phyloP scores from a whole-genome alignment of 2,329 filamentous ascomycete species.

The Metarhizium album region DNA sequence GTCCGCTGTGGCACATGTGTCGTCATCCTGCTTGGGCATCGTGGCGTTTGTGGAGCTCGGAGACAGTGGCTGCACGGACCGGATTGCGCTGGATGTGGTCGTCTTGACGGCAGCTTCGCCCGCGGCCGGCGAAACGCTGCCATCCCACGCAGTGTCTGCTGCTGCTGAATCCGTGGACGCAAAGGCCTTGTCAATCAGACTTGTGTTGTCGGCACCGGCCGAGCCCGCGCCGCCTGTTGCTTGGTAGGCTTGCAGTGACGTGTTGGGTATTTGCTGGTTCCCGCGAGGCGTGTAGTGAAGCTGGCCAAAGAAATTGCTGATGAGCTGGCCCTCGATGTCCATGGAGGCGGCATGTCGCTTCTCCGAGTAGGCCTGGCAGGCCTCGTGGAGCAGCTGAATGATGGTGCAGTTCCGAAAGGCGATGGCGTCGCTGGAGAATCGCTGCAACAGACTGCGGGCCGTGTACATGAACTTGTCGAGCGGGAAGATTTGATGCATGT shows the following conservation, averaged over 20 bases:
- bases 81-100: background rate
- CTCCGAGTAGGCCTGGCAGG: constrained; percentile 14
- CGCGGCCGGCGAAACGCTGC: background rate
- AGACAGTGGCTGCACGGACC: background rate
- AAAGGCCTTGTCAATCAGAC: background rate
- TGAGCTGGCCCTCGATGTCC: constrained; percentile 14
- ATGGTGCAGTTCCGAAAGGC: constrained; percentile 14
- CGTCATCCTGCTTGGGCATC: background rate
- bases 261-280: background rate
- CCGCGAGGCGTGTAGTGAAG: constrained; percentile 9
- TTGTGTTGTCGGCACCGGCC: background rate
- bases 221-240: background rate
- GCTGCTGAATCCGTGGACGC: background rate
- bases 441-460: constrained; percentile 12
- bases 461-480: constrained; percentile 12
- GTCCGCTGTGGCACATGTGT: background rate
- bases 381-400: constrained; percentile 13
- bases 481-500: constrained; percentile 23
- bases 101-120: background rate
- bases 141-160: background rate
- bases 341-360: constrained; percentile 9
- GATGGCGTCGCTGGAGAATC: constrained; percentile 14
- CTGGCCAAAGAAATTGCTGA: constrained; percentile 16
- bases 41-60: constrained; percentile 1
- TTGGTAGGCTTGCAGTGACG: background rate